Percentiles rank a stretch among this genome's conserved stretches.
Evolutionary conservation across 768 basidiomycete genomes (phyloP).

Genomic region (Kwoniella botswanensis): DNA sequence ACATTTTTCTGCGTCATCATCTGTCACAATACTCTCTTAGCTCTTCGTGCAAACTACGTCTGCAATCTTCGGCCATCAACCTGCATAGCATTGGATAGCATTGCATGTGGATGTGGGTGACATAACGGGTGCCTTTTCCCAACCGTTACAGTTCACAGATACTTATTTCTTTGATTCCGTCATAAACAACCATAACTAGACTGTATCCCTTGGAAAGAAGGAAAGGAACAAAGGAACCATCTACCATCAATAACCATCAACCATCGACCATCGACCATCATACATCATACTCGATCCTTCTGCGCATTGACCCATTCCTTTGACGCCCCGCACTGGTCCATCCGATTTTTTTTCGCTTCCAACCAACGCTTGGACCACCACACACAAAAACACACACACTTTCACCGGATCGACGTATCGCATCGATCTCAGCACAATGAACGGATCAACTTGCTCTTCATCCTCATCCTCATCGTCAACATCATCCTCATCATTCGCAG

Average conservation of each 20-base stretch:
- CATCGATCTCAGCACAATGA: neutral
- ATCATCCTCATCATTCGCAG: constrained; percentile 1
- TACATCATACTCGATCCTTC: too few relatives aligned
- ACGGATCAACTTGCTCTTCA: neutral
- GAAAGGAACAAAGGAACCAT: neutral
- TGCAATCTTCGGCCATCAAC: neutral
- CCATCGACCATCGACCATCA: neutral
- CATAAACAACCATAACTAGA: neutral
- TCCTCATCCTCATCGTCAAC: constrained; percentile 6
- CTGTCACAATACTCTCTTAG: neutral
- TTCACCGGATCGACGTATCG: neutral
- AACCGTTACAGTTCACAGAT: too few relatives aligned
- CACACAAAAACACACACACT: neutral
- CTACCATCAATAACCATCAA: too few relatives aligned
- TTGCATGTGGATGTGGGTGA: neutral
- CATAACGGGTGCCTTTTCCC: neutral
- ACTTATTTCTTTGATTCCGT: too few relatives aligned
- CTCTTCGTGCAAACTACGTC: neutral
- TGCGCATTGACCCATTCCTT: neutral
- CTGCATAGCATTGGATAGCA: neutral
- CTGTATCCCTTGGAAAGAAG: neutral
- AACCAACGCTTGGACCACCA: neutral
- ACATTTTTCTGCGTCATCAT: neutral
- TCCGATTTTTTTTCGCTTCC: neutral
- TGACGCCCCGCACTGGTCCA: neutral